Percentiles rank a stretch among this genome's conserved stretches.
phyloP scores from a whole-genome alignment of 163 green algal species.

The Chlamydomonas reinhardtii region DNA sequence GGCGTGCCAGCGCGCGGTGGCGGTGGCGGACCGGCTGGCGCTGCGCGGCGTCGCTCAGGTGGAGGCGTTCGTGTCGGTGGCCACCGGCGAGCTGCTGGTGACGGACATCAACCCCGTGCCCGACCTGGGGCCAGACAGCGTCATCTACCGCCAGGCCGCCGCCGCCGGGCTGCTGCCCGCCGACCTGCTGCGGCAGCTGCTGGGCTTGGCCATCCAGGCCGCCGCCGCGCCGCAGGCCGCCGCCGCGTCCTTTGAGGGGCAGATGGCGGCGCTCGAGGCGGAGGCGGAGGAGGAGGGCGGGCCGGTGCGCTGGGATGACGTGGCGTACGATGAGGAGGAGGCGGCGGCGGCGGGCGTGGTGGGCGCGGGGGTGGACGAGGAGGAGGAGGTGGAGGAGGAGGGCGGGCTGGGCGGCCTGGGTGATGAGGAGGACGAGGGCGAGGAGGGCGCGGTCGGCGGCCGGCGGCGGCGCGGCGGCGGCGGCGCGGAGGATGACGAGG shows the following conservation, averaged over 20 bases:
- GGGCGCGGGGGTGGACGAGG: not conserved
- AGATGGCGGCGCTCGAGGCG: not conserved
- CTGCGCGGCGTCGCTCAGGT: constrained; percentile 20
- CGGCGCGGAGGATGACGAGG: constrained; percentile 7
- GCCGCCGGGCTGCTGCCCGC: constrained; percentile 24
- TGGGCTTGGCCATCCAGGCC: constrained; percentile 11
- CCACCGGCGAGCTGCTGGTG: constrained; percentile 28
- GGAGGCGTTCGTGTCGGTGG: constrained; percentile 16
- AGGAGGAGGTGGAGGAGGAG: constrained; percentile 4
- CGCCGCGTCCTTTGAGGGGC: not conserved
- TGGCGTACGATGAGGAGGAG: constrained; percentile 14
- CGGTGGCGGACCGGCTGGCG: constrained; percentile 24
- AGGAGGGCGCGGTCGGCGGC: constrained; percentile 1
- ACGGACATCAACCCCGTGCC: constrained; percentile 40
- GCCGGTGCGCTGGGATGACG: not conserved
- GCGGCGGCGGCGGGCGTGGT: not conserved
- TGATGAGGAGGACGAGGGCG: not conserved
- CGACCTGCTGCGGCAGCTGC: constrained; percentile 31
- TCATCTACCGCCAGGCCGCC: constrained; percentile 32
- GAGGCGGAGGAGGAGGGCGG: not conserved
- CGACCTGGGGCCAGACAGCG: constrained; percentile 35
- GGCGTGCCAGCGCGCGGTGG: constrained; percentile 3
- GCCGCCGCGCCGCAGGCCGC: not conserved
- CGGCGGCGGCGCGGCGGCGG: not conserved
- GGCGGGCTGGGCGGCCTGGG: not conserved